Percentiles rank a stretch among this genome's conserved stretches.
Evolutionary conservation across 2,329 filamentous ascomycete species (phyloP).

Genomic region (Didymella segeticola): DNA sequence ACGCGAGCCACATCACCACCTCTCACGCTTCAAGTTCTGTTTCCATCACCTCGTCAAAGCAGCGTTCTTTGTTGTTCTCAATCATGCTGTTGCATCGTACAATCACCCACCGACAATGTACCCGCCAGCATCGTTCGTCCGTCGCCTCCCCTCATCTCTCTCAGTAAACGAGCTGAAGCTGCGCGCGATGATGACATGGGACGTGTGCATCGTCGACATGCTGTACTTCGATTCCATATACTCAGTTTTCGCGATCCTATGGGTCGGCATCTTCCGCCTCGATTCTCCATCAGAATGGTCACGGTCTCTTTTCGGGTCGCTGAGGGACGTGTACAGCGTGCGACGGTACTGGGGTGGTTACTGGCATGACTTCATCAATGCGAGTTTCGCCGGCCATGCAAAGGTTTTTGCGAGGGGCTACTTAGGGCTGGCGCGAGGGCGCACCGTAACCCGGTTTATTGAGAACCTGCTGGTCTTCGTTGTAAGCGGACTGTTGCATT

Average conservation of each 20-base stretch:
- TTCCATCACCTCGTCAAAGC: background rate
- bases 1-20: background rate
- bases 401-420: conserved; percentile 22
- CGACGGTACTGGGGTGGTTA: conserved; percentile 28
- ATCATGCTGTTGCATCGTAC: background rate
- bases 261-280: conserved; percentile 11
- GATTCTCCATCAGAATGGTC: conserved; percentile 21
- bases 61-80: background rate
- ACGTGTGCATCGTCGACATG: conserved; percentile 22
- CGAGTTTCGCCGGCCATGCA: conserved; percentile 21
- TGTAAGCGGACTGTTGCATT: conserved; percentile 25
- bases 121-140: conserved; percentile 7
- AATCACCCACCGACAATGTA: background rate
- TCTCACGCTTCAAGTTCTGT: background rate
- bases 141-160: conserved; percentile 1
- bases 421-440: conserved; percentile 14
- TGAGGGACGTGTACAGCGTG: conserved; percentile 17
- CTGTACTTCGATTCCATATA: conserved; percentile 22
- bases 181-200: conserved; percentile 1
- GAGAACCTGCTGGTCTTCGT: conserved; percentile 30
- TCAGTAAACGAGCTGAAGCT: background rate
- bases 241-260: conserved; percentile 20
- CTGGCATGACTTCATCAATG: conserved; percentile 32
- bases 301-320: conserved; percentile 14
- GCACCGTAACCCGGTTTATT: no score